Evolutionary conservation across 306 rosid species (phyloP), one percentile per base, ranked within the genome.

Genomic region (Arachis stenosperma): DNA sequence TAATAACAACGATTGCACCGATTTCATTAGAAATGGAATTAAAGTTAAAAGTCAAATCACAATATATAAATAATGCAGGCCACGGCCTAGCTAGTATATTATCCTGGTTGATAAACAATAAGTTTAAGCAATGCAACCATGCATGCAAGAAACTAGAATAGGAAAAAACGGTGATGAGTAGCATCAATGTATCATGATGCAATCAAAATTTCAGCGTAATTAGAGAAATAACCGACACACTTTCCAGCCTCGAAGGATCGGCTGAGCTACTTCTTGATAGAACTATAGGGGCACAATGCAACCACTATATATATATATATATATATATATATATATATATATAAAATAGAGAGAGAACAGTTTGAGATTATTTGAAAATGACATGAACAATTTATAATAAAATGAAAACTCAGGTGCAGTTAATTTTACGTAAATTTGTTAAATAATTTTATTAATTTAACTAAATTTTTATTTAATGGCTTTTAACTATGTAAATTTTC

Each of bases 71-170:
- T 51, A 74, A 61, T 70, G 65, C 74, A 75, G 81, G 62, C 65
- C 71, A 27, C 36, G 67, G 29, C 39, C 41, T 39, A 54, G 36
- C 7, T 14, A 42, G n/a, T 42, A 15, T 29, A 15, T 29, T 53
- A 69, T 37, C 79, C 47, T 65, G 27, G 27, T 75, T 71, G 74
- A 61, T 36, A 64, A 54, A 46, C 75, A 15, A 14, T 29, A 37
- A 69, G 54, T 40, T 60, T 57, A 7, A 57, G 64, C 13, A 33
- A 44, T 22, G 27, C 1, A 22, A 22, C 27, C 27, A 22, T 22
- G 27, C 27, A 22, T 22, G 27, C 27, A 22, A 22, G 27, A 72
- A 59, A 27, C 58, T 15, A 17, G 14, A 51, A 61, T 27, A n/a
- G 70, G 43, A 52, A 22, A 10, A 2, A 41, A 66, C 73, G 41